Conservation (phyloP, 75 land plant species). For the Picea sitchensis region DNA sequence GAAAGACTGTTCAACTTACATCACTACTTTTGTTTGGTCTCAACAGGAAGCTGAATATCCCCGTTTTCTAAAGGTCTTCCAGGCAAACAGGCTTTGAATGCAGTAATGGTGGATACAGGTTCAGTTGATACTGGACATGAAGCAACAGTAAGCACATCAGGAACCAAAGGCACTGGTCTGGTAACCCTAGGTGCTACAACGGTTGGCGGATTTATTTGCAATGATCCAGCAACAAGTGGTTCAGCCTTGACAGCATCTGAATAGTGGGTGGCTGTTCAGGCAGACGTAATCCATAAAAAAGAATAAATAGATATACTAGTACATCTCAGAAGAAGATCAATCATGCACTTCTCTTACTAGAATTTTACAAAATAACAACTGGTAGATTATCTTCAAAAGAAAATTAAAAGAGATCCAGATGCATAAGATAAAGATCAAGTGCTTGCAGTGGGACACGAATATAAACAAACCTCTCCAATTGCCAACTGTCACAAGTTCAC, state of each 20-base stretch:
- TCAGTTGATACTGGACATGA: constrained; percentile 7
- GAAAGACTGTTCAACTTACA: neutral
- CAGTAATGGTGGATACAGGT: neutral
- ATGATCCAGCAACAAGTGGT: constrained; percentile 1
- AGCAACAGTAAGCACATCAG: neutral
- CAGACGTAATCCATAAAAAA: neutral
- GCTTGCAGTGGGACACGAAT: neutral
- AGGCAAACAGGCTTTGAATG: constrained; percentile 5
- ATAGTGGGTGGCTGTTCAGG: neutral
- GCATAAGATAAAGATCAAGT: neutral
- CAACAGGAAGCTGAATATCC: neutral
- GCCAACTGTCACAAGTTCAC: constrained; percentile 62
- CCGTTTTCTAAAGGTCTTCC: constrained; percentile 12
- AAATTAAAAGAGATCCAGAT: neutral
- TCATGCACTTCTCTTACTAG: neutral
- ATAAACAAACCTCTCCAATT: constrained; percentile 63
- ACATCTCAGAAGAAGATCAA: neutral
- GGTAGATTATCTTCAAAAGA: neutral
- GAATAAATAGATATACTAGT: neutral
- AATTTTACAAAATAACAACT: neutral
- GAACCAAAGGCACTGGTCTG: constrained; percentile 3
- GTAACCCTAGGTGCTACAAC: neutral
- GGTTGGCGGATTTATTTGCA: constrained; percentile 3
- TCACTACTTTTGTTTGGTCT: constrained; percentile 5
- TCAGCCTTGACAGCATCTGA: constrained; percentile 8